These are phyloP conservation scores for Leptodermis oblonga DNA, from an alignment of 257 asterid species.

Conservation along the genomic window DNA sequence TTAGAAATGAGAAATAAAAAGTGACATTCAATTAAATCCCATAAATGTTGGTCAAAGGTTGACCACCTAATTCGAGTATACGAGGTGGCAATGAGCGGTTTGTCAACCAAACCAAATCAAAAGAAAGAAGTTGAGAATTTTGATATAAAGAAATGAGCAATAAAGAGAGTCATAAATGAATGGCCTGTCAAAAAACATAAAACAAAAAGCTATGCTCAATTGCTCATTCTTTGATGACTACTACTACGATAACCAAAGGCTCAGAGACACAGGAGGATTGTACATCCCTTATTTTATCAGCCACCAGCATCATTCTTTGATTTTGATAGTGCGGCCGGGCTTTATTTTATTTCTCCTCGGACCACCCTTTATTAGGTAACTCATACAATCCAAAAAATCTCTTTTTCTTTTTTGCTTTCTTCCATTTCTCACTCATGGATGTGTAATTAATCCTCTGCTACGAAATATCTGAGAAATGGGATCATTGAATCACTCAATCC, in stretches of 20 bases:
- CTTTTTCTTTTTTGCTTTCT: neutral
- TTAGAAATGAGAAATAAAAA: neutral
- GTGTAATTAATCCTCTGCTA: too few relatives aligned
- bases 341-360: slow-evolving; percentile 4
- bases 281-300: neutral
- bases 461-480: too few relatives aligned
- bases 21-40: neutral
- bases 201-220: too few relatives aligned
- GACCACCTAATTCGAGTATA: slow-evolving; percentile 1
- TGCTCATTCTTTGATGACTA: neutral
- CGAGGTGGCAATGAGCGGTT: slow-evolving; percentile 9
- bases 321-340: neutral
- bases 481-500: too few relatives aligned
- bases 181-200: neutral
- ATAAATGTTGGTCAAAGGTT: neutral
- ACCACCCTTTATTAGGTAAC: slow-evolving; percentile 8
- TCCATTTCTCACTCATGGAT: neutral
- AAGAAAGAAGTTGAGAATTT: neutral
- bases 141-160: neutral
- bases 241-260: neutral
- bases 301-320: neutral
- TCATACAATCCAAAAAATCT: too few relatives aligned
- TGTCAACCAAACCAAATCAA: neutral
- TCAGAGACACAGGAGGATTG: neutral
- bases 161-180: neutral